Evolutionary conservation across 805 yeast genomes (phyloP), one percentile per base, ranked within the genome.

Genomic region (Lachancea sp.): DNA sequence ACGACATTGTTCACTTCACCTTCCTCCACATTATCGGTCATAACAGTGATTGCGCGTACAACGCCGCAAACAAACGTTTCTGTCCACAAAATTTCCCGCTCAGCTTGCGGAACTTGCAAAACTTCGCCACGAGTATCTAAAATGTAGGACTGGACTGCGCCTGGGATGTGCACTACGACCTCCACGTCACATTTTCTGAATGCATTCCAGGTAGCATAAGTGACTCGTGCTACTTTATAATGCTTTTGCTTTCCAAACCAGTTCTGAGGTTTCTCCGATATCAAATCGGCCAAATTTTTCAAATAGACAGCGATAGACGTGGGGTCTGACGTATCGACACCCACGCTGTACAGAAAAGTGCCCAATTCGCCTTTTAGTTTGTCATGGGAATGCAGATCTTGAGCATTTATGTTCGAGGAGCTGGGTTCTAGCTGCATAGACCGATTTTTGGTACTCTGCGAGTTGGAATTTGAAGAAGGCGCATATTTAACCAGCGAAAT

Each of bases 241-340:
- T 73, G 73, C 56, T 77, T 84, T 50, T 72, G 74, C 58, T 81
- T 86, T 12, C 90, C 89, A 67, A 84, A 85, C 95, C 95, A 85
- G 37, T 76, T 68, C 60, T 85, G 95, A 5, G 80, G 78, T 27
- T 76, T 67, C 47, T 75, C 78, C 20, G 74, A 63, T 26, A 85
- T 79, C 31, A 81, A 69, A 44, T 77, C 84, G 29, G 88, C 82
- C 51, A 85, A 61, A 6, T 78, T 74, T 59, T 83, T 85, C 46
- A 85, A 66, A 46, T 80, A 79, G 1, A 89, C 89, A 10, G 91
- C 90, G 44, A 85, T 79, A 1, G 89, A 75, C 1, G 93, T 85
- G 13, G 87, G 77, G 55, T 79, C 82, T 19, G 87, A 79, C 16
- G 85, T 81, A 57, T 85, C 91, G 2, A 81, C 73, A 6, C 95